Evolutionary conservation across 495 filamentous ascomycete genomes (phyloP), one percentile per base, ranked within the genome.

Genomic region (Neurospora sublineolata): DNA sequence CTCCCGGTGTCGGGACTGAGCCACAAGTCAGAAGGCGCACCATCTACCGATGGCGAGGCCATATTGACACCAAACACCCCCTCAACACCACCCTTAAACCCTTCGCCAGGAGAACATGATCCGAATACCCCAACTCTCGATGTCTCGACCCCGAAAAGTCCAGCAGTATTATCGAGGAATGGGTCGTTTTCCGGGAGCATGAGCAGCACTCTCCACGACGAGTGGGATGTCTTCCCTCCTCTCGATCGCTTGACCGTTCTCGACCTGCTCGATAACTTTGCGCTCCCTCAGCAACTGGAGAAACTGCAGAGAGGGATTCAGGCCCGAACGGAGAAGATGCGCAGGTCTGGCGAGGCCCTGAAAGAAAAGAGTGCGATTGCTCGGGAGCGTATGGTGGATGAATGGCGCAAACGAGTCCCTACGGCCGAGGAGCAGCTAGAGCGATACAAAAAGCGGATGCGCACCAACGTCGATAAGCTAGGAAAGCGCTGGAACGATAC

Each of bases 201-300:
- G 27, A 91, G 89, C 77, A 92, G 89, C 80, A 89, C 89, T 10
- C 93, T 90, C 73, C 92, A 93, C 70, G 93, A 97, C 77, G 93
- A 96, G 79, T 94, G 92, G 92, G 93, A 94, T 73, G 87, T 89
- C 1, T 85, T 88, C 68, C 92, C 95, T 20, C 93, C 95, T 5
- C 83, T 97, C n/a, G 95, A 99, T 77, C 91, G 93, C 70, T 84
- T 98, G 72, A 94, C 92, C 30, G 87, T 97, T 52, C 93, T 98
- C 73, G 95, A 99, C 78, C 83, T 98, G 27, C 87, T 99, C 69
- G 96, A 97, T 80, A 97, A 97, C 77, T 89, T 99, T 74, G 92
- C 95, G 0, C 86, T 99, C 67, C 90, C 93, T 1, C 90, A 94
- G 74, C 90, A 93, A 70, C 83, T 99, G 30, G 95, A 99, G 80